Base-by-base conservation (phyloP, 495 filamentous ascomycete genomes). In the Tuber magnatum region DNA sequence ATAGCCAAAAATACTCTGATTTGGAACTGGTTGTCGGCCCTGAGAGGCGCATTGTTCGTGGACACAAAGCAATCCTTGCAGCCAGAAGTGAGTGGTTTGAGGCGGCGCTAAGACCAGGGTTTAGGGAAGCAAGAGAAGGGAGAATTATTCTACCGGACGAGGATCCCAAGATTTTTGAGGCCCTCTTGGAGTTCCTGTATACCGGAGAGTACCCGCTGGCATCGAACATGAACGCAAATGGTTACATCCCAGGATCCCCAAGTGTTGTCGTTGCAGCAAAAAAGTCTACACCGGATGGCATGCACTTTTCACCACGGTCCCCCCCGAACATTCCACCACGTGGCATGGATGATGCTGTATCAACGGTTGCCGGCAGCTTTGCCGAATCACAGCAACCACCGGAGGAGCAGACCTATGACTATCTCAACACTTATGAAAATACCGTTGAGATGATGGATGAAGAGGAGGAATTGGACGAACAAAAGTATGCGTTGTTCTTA, bases 41-140 rank as follows among this genome's bases (percentile, higher is more conserved):
- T 22, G 74, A 82, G 16, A 77, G 76, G 61, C 80, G 82, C 68
- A 71, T 80, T 24, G 70, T 82, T 61, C 75, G 82, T 74, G 81
- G 81, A 12, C 81, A 82, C 81, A 82, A 82, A 72, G 81, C 81
- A 39, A 82, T 82, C 46, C 81, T 82, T 75, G 81, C 81, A 20
- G 78, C 81, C 68, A 77, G 81, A 71, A 82, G 81, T 40, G 78
- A 82, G 44, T 82, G 81, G 81, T 82, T 82, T 44, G 81, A 82
- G 56, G 76, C 75, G 51, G 81, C 81, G 39, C 76, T 82, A 41
- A 83, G 78, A 20, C 81, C 81, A 22, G 74, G 68, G 16, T 82
- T 82, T 51, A 80, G 81, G 70, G 81, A 82, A 70, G 80, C 81
- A 35, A 80, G 81, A 51, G 81, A 82, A 68, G 78, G 78, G 51